phyloP scores from a whole-genome alignment of 352 stramenopile genomes.

The Phytopythium chamaehyphon region DNA sequence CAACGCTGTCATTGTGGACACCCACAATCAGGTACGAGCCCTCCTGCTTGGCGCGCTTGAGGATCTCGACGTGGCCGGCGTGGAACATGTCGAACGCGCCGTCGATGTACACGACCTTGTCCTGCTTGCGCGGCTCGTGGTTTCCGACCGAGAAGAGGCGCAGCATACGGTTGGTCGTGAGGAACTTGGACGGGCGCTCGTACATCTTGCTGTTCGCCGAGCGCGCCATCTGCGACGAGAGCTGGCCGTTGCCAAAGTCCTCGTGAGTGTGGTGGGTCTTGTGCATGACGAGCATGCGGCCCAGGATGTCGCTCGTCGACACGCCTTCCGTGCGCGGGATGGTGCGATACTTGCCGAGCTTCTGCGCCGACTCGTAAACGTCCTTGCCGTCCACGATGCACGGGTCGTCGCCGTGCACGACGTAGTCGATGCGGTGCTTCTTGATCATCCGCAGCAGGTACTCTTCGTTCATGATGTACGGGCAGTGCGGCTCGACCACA shows the following conservation, averaged over 20 bases:
- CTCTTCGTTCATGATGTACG: conserved; percentile 98
- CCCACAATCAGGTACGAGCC: conserved; percentile 97
- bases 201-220: conserved; percentile 32
- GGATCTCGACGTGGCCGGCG: conserved; percentile 94
- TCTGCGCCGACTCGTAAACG: conserved; percentile 97
- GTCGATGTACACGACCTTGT: conserved; percentile 97
- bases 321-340: conserved; percentile 97
- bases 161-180: conserved; percentile 95
- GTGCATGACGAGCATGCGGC: conserved; percentile 96
- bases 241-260: conserved; percentile 69
- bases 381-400: conserved; percentile 99
- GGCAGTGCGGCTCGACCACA: conserved; percentile 95
- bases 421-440: conserved; percentile 97
- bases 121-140: conserved; percentile 83
- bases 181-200: conserved; percentile 90
- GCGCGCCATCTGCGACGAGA: conserved; percentile 68
- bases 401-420: conserved; percentile 98
- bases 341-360: conserved; percentile 93
- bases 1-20: conserved; percentile 93
- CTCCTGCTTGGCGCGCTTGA: conserved; percentile 91
- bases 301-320: conserved; percentile 98
- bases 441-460: conserved; percentile 98
- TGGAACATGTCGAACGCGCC: conserved; percentile 99
- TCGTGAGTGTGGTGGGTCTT: conserved; percentile 91
- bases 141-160: conserved; percentile 89